Percentiles rank a stretch among this genome's conserved stretches.
phyloP scores from a whole-genome alignment of 1,284 basidiomycete species.

The Boletus subluridellus region DNA sequence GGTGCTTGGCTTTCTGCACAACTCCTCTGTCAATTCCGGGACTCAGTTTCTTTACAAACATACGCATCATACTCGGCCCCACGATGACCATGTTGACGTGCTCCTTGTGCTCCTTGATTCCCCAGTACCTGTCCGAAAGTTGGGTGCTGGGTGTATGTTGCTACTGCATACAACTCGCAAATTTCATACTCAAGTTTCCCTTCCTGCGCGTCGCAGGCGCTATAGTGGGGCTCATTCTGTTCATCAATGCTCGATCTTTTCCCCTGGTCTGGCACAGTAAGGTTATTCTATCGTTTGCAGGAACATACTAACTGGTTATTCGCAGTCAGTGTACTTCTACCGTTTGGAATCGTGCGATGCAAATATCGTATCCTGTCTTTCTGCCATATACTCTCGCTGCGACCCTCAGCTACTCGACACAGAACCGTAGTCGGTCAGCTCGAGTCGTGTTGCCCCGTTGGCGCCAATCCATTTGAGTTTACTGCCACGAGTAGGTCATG shows the following conservation, averaged over 20 bases:
- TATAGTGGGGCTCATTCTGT: slow-evolving; percentile 33
- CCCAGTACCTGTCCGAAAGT: not conserved
- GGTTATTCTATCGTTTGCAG: slow-evolving; percentile 25
- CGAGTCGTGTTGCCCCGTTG: slow-evolving; percentile 50
- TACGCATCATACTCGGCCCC: no score
- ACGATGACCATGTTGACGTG: not conserved
- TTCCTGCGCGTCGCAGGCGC: not conserved
- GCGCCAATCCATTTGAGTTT: slow-evolving; percentile 51
- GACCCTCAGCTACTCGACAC: slow-evolving; percentile 36
- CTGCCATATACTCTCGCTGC: slow-evolving; percentile 28
- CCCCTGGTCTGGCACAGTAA: slow-evolving; percentile 65
- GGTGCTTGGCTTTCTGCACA: not conserved
- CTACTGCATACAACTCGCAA: not conserved
- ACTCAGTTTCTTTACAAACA: not conserved
- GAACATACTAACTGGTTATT: not conserved
- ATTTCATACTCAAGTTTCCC: not conserved
- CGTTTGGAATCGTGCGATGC: slow-evolving; percentile 36
- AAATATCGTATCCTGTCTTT: slow-evolving; percentile 13
- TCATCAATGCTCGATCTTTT: slow-evolving; percentile 56
- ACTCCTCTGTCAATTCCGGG: not conserved
- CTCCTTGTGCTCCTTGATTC: slow-evolving; percentile 7
- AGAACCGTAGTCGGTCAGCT: slow-evolving; percentile 44
- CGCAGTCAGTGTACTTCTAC: slow-evolving; percentile 55
- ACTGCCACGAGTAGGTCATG: slow-evolving; percentile 42
- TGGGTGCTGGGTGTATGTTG: slow-evolving; percentile 1